Evolutionary conservation across 2,329 filamentous ascomycete genomes (phyloP).

Genomic region (Pseudopithomyces maydicus): DNA sequence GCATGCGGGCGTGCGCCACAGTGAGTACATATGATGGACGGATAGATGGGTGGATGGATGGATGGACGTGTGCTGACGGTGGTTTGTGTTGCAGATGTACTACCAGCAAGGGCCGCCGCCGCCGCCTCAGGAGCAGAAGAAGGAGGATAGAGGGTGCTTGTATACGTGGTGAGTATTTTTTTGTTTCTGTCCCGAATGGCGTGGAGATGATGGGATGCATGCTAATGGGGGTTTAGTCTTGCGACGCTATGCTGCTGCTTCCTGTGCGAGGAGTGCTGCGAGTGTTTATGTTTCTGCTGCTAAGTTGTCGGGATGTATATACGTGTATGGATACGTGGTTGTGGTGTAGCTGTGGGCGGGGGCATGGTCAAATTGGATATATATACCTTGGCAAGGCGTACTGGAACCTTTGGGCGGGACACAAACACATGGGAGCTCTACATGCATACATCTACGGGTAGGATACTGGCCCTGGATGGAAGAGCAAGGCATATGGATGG

Average conservation of each 20-base stretch:
- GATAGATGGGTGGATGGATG: too few relatives aligned
- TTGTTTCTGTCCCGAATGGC: not conserved
- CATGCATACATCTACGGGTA: too few relatives aligned
- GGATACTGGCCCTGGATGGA: too few relatives aligned
- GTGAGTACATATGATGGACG: too few relatives aligned
- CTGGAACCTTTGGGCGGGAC: too few relatives aligned
- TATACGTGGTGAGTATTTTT: constrained; percentile 32
- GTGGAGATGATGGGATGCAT: not conserved
- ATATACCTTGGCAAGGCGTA: too few relatives aligned
- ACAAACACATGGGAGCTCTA: too few relatives aligned
- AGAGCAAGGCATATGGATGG: too few relatives aligned
- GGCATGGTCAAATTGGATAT: too few relatives aligned
- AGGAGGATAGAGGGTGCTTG: constrained; percentile 42
- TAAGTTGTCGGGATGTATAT: constrained; percentile 22
- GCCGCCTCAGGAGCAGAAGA: constrained; percentile 26
- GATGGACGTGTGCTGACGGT: too few relatives aligned
- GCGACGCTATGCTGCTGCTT: constrained; percentile 45
- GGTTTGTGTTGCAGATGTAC: constrained; percentile 31
- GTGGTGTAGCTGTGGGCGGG: not conserved
- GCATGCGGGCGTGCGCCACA: too few relatives aligned
- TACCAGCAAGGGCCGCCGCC: constrained; percentile 35
- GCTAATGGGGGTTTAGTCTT: constrained; percentile 24
- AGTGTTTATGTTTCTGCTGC: constrained; percentile 41
- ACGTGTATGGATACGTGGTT: not conserved
- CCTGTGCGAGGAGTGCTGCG: constrained; percentile 43